Percentiles rank a stretch among this genome's conserved stretches.
Evolutionary conservation across 2,329 filamentous ascomycete genomes (phyloP).

Genomic region (Sclerotiophoma versabilis): DNA sequence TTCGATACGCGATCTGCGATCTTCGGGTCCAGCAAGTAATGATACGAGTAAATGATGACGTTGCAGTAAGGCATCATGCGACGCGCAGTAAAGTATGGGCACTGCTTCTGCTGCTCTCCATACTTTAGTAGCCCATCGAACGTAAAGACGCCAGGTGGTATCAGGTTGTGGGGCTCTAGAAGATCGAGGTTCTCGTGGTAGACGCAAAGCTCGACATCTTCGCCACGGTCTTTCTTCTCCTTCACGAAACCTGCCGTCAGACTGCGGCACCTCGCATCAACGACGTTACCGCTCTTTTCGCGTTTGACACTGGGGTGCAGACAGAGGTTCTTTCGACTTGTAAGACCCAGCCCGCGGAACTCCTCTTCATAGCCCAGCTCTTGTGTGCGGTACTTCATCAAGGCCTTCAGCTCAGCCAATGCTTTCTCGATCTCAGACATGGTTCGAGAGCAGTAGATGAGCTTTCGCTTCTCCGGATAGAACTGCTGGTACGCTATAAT

Average conservation of each 20-base stretch:
- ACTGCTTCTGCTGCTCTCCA: slow-evolving; percentile 94
- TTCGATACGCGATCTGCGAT: slow-evolving; percentile 95
- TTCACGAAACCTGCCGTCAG: slow-evolving; percentile 96
- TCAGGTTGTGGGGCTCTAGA: slow-evolving; percentile 90
- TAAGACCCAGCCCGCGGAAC: slow-evolving; percentile 88
- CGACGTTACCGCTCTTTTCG: slow-evolving; percentile 92
- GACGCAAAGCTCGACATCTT: slow-evolving; percentile 91
- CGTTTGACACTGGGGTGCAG: slow-evolving; percentile 94
- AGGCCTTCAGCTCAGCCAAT: slow-evolving; percentile 82
- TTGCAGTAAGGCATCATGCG: slow-evolving; percentile 99
- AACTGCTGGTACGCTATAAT: slow-evolving; percentile 97
- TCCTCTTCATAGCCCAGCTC: slow-evolving; percentile 92
- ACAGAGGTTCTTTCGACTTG: slow-evolving; percentile 96
- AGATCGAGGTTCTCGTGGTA: slow-evolving; percentile 99
- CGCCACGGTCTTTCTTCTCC: slow-evolving; percentile 94
- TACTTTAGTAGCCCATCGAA: slow-evolving; percentile 88
- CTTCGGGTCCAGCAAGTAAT: slow-evolving; percentile 96
- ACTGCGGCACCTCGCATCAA: slow-evolving; percentile 95
- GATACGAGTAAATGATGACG: slow-evolving; percentile 99
- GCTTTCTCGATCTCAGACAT: slow-evolving; percentile 99
- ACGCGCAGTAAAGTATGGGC: slow-evolving; percentile 93
- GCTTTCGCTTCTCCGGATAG: slow-evolving; percentile 90
- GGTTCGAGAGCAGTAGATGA: slow-evolving; percentile 99
- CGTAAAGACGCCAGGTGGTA: slow-evolving; percentile 95
- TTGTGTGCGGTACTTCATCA: slow-evolving; percentile 94